Evolutionary conservation across 345 rosid species (phyloP).

Genomic region (Brassica juncea): DNA sequence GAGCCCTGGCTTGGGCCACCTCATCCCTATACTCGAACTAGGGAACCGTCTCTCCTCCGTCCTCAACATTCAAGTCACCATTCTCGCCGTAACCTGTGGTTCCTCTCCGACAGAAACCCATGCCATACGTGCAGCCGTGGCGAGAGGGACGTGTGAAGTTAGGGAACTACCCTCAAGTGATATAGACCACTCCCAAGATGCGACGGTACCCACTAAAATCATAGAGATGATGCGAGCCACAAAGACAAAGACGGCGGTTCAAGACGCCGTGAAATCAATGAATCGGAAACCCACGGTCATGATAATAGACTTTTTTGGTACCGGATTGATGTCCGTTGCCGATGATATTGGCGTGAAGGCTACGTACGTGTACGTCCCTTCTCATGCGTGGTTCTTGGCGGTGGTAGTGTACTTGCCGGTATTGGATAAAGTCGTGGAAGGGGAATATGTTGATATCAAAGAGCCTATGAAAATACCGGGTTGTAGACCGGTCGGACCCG

Average conservation of each 20-base stretch:
- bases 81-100: conserved; percentile 41
- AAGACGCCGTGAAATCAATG: conserved; percentile 40
- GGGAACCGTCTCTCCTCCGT: conserved; percentile 46
- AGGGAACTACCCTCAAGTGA: conserved; percentile 42
- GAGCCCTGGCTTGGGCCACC: conserved; percentile 65
- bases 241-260: conserved; percentile 30
- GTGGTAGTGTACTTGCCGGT: conserved; percentile 39
- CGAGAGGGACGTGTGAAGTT: conserved; percentile 31
- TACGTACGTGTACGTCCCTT: conserved; percentile 41
- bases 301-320: conserved; percentile 56
- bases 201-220: conserved; percentile 35
- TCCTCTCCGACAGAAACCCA: conserved; percentile 37
- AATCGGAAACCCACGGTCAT: conserved; percentile 45
- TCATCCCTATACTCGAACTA: conserved; percentile 62
- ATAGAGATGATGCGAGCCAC: conserved; percentile 46
- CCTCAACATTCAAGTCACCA: conserved; percentile 46
- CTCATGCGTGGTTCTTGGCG: conserved; percentile 60
- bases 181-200: conserved; percentile 38
- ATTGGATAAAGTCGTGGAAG: conserved; percentile 43
- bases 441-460: conserved; percentile 41
- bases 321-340: conserved; percentile 39
- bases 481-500: conserved; percentile 49
- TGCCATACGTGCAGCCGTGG: conserved; percentile 22
- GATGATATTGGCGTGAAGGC: conserved; percentile 43
- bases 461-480: conserved; percentile 57